Percentiles rank a stretch among this genome's conserved stretches.
These are phyloP conservation scores for Trametes polyzona DNA, from an alignment of 1,284 basidiomycete species.

Conservation along the genomic window DNA sequence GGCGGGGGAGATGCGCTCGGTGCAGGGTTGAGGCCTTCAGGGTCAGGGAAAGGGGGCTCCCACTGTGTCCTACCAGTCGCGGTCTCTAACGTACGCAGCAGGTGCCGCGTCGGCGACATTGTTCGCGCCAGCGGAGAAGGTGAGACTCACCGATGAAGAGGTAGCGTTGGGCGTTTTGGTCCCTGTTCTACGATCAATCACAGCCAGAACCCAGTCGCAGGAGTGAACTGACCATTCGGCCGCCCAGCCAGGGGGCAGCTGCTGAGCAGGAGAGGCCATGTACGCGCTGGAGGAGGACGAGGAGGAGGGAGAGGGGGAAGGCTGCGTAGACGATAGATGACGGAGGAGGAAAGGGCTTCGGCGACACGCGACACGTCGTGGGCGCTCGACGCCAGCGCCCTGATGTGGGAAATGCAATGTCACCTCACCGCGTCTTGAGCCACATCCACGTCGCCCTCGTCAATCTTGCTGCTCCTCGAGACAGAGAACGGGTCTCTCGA, in stretches of 20 bases:
- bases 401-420: too few relatives aligned
- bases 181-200: conserved; percentile 54
- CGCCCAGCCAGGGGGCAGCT: conserved; percentile 87
- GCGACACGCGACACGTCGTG: conserved; percentile 28
- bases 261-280: conserved; percentile 72
- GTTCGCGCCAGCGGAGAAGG: neutral
- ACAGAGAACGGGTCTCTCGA: too few relatives aligned
- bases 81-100: conserved; percentile 42
- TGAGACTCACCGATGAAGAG: conserved; percentile 73
- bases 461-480: too few relatives aligned
- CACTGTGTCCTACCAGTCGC: conserved; percentile 67
- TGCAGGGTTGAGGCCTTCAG: conserved; percentile 45
- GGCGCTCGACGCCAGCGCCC: conserved; percentile 15
- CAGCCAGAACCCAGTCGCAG: conserved; percentile 13
- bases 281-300: conserved; percentile 8
- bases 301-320: too few relatives aligned
- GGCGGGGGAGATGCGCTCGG: conserved; percentile 46
- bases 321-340: conserved; percentile 14
- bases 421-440: neutral
- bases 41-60: conserved; percentile 47
- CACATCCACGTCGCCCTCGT: conserved; percentile 12
- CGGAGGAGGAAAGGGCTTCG: conserved; percentile 20
- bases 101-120: neutral
- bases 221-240: conserved; percentile 75
- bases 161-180: conserved; percentile 78